A percentile compares a stretch with the other conserved stretches of the same genome.
phyloP scores from a whole-genome alignment of 2,329 filamentous ascomycete genomes.

The Pseudonectria foliicola region DNA sequence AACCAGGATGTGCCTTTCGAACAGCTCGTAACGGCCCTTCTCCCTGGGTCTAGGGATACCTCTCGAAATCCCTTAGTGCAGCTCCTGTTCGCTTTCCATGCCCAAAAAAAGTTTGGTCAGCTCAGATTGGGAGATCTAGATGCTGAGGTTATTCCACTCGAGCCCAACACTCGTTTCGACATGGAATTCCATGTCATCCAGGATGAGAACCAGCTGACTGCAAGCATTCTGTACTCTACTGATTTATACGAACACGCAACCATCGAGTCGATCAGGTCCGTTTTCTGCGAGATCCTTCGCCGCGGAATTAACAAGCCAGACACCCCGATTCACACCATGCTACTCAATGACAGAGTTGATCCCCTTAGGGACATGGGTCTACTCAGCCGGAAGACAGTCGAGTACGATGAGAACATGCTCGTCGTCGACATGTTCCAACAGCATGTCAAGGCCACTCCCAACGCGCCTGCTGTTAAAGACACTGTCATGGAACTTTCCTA shows the following conservation, averaged over 20 bases:
- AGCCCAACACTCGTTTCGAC: constrained; percentile 6
- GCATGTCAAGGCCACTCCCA: constrained; percentile 1
- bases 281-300: constrained; percentile 7
- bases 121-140: constrained; percentile 7
- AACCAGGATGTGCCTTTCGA: constrained; percentile 9
- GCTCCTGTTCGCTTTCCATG: constrained; percentile 6
- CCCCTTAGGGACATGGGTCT: neutral
- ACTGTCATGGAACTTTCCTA: constrained; percentile 5
- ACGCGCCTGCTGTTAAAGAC: constrained; percentile 7
- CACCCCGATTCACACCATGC: neutral
- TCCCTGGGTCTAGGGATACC: neutral
- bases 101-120: constrained; percentile 2
- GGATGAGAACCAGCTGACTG: constrained; percentile 2
- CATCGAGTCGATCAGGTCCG: constrained; percentile 5
- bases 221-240: constrained; percentile 5
- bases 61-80: constrained; percentile 8
- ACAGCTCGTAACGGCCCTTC: constrained; percentile 3
- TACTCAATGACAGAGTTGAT: neutral
- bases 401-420: constrained; percentile 2
- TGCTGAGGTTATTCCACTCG: neutral
- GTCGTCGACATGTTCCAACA: constrained; percentile 7
- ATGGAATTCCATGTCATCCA: constrained; percentile 11
- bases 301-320: constrained; percentile 3
- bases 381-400: no score
- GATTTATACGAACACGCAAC: constrained; percentile 9